These are phyloP conservation scores for Fusarium musae DNA, from an alignment of 2,329 filamentous ascomycete genomes.

Conservation along the genomic window DNA sequence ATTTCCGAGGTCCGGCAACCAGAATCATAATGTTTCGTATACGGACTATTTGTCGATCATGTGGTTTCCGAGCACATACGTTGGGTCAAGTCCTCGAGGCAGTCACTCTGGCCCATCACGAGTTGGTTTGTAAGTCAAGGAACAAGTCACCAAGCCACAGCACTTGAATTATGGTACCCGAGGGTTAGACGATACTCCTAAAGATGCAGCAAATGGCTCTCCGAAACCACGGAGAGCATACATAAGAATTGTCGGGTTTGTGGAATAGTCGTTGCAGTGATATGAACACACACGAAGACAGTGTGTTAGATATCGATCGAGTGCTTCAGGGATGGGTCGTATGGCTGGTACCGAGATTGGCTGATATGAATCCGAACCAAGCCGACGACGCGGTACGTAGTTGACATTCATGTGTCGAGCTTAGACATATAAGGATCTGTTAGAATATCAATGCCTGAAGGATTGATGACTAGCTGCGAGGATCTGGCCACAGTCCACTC, in stretches of 20 bases:
- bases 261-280: slow-evolving; percentile 9
- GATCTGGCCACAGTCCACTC: slow-evolving; percentile 11
- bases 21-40: slow-evolving; percentile 24
- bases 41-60: slow-evolving; percentile 12
- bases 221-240: slow-evolving; percentile 1
- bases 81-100: neutral
- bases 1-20: slow-evolving; percentile 14
- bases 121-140: slow-evolving; percentile 2
- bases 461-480: slow-evolving; percentile 2
- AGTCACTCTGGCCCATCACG: slow-evolving; percentile 20
- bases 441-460: slow-evolving; percentile 6
- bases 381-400: slow-evolving; percentile 5
- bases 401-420: slow-evolving; percentile 16
- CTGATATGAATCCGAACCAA: slow-evolving; percentile 1
- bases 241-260: slow-evolving; percentile 21
- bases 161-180: neutral
- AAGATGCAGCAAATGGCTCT: slow-evolving; percentile 9
- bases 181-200: neutral
- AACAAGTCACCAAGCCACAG: slow-evolving; percentile 3
- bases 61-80: neutral
- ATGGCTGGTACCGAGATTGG: slow-evolving; percentile 20
- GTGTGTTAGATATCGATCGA: slow-evolving; percentile 7
- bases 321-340: slow-evolving; percentile 14
- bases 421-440: neutral
- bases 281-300: slow-evolving; percentile 10